Evolutionary conservation across 2,329 filamentous ascomycete genomes (phyloP).

Genomic region (Pestalotiopsis sp.): DNA sequence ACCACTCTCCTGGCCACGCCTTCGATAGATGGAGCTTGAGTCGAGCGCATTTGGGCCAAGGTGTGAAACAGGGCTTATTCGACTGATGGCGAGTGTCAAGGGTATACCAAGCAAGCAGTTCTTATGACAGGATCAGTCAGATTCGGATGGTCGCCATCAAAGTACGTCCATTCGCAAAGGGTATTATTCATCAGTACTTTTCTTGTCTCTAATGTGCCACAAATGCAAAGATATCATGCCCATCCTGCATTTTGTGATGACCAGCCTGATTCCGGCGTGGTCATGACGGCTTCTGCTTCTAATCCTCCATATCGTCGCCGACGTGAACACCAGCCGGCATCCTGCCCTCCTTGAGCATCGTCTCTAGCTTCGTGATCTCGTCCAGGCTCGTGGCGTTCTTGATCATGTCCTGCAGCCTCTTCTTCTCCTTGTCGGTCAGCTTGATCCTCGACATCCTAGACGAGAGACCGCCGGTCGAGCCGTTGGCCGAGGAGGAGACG

Average conservation of each 20-base stretch:
- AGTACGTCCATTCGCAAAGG: background rate
- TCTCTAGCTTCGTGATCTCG: slow-evolving; percentile 89
- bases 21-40: background rate
- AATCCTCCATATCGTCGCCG: slow-evolving; percentile 66
- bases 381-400: slow-evolving; percentile 85
- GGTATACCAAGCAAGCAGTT: background rate
- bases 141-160: background rate
- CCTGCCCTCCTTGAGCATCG: slow-evolving; percentile 86
- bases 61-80: too few relatives aligned
- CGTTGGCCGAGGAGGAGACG: slow-evolving; percentile 46
- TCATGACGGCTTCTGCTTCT: slow-evolving; percentile 16
- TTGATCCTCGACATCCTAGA: slow-evolving; percentile 77
- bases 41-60: background rate
- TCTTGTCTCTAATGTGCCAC: background rate
- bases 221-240: background rate
- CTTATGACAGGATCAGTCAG: background rate
- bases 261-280: background rate
- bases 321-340: slow-evolving; percentile 70
- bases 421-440: slow-evolving; percentile 86
- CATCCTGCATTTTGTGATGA: background rate
- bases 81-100: too few relatives aligned
- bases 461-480: slow-evolving; percentile 42
- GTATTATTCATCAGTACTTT: background rate
- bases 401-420: slow-evolving; percentile 83
- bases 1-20: background rate